Evolutionary conservation across 73 alveolate species (phyloP), one percentile per base, ranked within the genome.

Genomic region (Tetrahymena thermophila): DNA sequence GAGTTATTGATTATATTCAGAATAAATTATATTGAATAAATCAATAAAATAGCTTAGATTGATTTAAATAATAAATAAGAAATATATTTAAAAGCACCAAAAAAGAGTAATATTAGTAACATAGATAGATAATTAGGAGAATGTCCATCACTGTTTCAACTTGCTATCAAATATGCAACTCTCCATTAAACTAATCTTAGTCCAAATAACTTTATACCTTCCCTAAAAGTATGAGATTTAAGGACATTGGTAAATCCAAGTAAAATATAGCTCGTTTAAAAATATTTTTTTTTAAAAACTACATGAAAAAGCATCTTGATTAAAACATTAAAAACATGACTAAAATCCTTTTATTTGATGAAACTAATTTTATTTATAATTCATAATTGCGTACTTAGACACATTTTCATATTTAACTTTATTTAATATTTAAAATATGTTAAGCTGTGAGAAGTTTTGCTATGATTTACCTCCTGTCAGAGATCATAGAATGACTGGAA

Each of bases 401-500:
- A 40, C 15, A 40, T 6, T 10, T 50, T 10, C 31, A 50, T 50
- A 50, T 21, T 50, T 19, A 50, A 19, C 23, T 50, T 50, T 50
- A 15, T 50, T 50, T 50, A 11, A 3, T 14, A 2, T 16, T 50
- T 50, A 50, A 40, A 50, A 50, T 50, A 10, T 50, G 10, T 50
- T 11, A 28, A 71, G 89, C 11, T 71, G 89, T n/a, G 89, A 71
- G 37, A 71, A 71, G 89, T 71, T 71, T 71, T 71, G 89, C 13
- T 71, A 71, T 71, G 89, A 71, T 71, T 71, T 71, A 71, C 89
- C 89, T 71, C 89, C 89, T 3, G 89, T 71, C 89, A 71, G 37
- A 71, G 89, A 71, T 71, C 89, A 71, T 71, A 71, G 89, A 71
- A 71, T 71, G 89, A 71, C 89, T 71, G 89, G 89, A n/a, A 71